Evolutionary conservation across 2,329 filamentous ascomycete species (phyloP), one percentile per base, ranked within the genome.

Genomic region (Arthrinium phaeospermum): DNA sequence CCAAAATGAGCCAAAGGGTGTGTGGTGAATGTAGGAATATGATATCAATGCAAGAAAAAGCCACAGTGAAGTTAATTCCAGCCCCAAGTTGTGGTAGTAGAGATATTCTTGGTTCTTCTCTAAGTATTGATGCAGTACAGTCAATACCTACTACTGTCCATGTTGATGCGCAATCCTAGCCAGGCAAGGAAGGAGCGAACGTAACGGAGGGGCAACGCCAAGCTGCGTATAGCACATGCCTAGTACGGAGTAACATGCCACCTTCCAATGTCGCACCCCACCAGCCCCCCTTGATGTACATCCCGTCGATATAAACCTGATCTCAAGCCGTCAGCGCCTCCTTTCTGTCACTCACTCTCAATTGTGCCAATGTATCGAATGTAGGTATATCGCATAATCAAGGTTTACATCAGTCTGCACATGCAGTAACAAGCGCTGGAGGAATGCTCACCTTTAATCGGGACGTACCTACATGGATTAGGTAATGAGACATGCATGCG

Each of bases 171-270:
- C 34, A 41, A 41, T 64, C 53, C 53, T 61, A 61, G 53, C 53
- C 53, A 57, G 27, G 51, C 51, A 30, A 57, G 51, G 51, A 57
- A 57, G 53, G 53, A 61, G 53, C 16, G 53, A 61, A 22, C 30
- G 22, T 37, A 64, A 19, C 30, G 34, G 57, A 61, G 53, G 57
- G 57, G 57, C 34, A 64, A 64, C 41, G 57, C 57, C 57, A 34
- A 64, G 57, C 57, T 41, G 14, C 5, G 57, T 64, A 41, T 64
- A 64, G 51, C n/a, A 8, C 24, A 27, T 24, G 49, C n/a, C n/a
- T 8, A n/a, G n/a, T 7, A n/a, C 16, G 44, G 44, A 49, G 14
- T 47, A 19, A 19, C 45, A 19, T 47, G 16, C 45, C 45, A 16
- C 45, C 45, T 47, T 47, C 16, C 16, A 7, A 19, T 22, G 16